Evolutionary conservation across 164 flowering plant genomes (phyloP), one percentile per base, ranked within the genome.

Genomic region (Litsea cubeba): DNA sequence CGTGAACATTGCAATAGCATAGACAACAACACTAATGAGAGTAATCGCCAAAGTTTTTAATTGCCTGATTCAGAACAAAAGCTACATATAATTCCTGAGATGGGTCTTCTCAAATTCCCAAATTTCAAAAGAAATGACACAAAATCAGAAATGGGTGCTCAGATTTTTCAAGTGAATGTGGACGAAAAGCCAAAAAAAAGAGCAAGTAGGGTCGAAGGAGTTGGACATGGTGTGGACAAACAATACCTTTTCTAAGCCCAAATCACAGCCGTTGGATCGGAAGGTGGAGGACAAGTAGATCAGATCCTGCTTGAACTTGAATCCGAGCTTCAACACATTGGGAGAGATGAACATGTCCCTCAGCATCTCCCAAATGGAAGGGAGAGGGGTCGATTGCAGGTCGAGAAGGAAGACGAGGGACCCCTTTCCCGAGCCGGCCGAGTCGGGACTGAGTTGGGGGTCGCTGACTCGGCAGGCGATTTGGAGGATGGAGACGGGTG

Each of bases 221-320:
- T 15, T 54, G 60, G n/a, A 54, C n/a, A 20, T 54, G 20, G 60
- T 54, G 60, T 1, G 62, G 30, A 72, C 23, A 30, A 11, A 23
- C 0, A 65, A 25, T 71, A 91, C 99, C 83, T 77, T 80, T 74
- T 91, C 93, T 69, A 93, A 90, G 5, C 97, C 97, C 35, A 84
- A 80, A 46, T 82, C 83, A 71, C 91, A 89, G 18, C 90, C 94
- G 24, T 84, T 85, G 12, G 84, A 73, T 23, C 80, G 74, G 68
- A 93, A 93, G 12, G 97, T 93, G 63, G 92, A 86, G 10, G 97
- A 89, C 82, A 95, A 77, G 78, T 86, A 93, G 1, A 80, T 75
- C 81, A 95, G 83, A 84, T 93, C 99, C 75, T 95, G 99, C 84
- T 95, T 93, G 40, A 95, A 95, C 58, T 80, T 69, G 69, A 95